A percentile compares a stretch with the other conserved stretches of the same genome.
These are phyloP conservation scores for Myriosclerotinia curreyana DNA, from an alignment of 2,329 filamentous ascomycete species.

Conservation along the genomic window DNA sequence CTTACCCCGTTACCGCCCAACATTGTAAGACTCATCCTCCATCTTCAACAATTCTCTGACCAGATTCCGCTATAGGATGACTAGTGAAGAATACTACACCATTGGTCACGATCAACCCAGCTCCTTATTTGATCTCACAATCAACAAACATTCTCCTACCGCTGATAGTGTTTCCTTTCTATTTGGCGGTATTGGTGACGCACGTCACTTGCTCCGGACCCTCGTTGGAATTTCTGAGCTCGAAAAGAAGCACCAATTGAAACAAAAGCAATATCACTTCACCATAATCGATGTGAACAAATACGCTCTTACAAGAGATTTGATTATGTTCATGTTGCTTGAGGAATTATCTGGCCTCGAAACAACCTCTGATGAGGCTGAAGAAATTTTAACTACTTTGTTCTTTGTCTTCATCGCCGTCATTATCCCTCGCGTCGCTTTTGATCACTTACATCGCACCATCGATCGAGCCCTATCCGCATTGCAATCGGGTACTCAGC, in stretches of 20 bases:
- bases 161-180: conserved; percentile 23
- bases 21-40: background rate
- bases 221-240: conserved; percentile 21
- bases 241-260: conserved; percentile 7
- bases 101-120: conserved; percentile 18
- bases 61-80: background rate
- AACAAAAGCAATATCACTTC: conserved; percentile 23
- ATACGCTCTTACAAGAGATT: conserved; percentile 20
- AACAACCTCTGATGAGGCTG: conserved; percentile 12
- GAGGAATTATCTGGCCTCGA: conserved; percentile 21
- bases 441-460: conserved; percentile 18
- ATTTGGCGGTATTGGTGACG: conserved; percentile 25
- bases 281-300: conserved; percentile 26
- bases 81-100: background rate
- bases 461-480: conserved; percentile 3
- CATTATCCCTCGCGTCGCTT: conserved; percentile 25
- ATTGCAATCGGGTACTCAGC: background rate
- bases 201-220: conserved; percentile 19
- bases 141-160: background rate
- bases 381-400: conserved; percentile 22
- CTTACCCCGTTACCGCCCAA: background rate
- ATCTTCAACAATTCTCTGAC: background rate
- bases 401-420: conserved; percentile 23
- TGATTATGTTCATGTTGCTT: conserved; percentile 25
- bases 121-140: conserved; percentile 2